Evolutionary conservation across 1,284 basidiomycete species (phyloP).

Genomic region (Papiliotrema flavescens): DNA sequence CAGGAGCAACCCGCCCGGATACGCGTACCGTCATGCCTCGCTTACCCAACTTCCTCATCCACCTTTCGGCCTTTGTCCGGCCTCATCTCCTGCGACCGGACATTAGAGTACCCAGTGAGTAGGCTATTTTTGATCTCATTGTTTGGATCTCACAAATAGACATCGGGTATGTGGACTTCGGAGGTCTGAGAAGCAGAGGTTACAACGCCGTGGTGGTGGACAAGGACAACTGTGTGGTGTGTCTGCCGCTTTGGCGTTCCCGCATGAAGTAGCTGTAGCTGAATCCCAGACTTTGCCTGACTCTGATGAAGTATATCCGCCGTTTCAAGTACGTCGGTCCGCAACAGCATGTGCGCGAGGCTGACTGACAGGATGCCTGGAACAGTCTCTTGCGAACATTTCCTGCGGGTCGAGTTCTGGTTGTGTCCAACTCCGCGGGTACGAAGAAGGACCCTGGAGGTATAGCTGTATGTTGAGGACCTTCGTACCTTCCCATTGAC

Average conservation of each 20-base stretch:
- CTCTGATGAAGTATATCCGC: conserved; percentile 66
- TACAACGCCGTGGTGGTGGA: conserved; percentile 88
- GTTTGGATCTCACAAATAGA: conserved; percentile 56
- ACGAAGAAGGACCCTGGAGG: conserved; percentile 71
- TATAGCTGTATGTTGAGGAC: conserved; percentile 61
- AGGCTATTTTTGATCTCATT: no score
- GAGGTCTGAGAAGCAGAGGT: conserved; percentile 67
- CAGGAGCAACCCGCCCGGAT: no score
- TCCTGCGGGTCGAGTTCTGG: conserved; percentile 72
- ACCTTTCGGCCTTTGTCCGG: conserved; percentile 67
- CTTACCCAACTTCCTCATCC: conserved; percentile 68
- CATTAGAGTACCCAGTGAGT: conserved; percentile 66
- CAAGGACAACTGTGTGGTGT: conserved; percentile 93
- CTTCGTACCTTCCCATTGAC: no score
- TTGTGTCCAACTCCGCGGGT: conserved; percentile 93
- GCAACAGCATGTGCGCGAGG: conserved; percentile 14
- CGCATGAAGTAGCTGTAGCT: neutral
- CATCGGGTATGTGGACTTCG: conserved; percentile 82
- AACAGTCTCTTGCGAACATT: conserved; percentile 66
- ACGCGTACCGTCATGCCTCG: conserved; percentile 14
- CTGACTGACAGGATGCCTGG: conserved; percentile 65
- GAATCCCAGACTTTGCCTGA: conserved; percentile 66
- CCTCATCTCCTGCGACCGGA: conserved; percentile 71
- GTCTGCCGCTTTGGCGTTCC: conserved; percentile 25
- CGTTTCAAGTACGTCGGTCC: conserved; percentile 57